These are phyloP conservation scores for Boechera divaricarpa DNA, from an alignment of 345 rosid genomes.

Conservation along the genomic window DNA sequence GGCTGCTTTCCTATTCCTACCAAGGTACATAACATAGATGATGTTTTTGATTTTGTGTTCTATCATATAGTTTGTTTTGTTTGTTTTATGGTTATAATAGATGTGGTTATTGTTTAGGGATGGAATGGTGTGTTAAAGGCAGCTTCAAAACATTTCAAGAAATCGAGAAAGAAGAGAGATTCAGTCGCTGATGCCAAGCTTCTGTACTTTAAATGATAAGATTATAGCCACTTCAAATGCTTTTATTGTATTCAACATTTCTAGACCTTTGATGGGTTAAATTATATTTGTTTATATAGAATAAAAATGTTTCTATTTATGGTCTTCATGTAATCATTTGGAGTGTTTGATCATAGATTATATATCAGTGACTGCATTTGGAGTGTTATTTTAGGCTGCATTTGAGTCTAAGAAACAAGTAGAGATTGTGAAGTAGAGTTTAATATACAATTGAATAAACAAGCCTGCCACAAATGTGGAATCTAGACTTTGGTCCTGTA, in stretches of 20 bases:
- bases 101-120: constrained; percentile 52
- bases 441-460: background rate
- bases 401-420: background rate
- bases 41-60: background rate
- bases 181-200: constrained; percentile 50
- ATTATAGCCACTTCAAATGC: background rate
- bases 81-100: background rate
- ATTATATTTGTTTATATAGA: background rate
- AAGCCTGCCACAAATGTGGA: constrained; percentile 14
- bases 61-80: background rate
- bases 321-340: constrained; percentile 4
- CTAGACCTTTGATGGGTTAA: background rate
- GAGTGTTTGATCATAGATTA: constrained; percentile 10
- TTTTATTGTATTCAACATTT: background rate
- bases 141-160: constrained; percentile 83
- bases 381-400: background rate
- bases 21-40: constrained; percentile 49
- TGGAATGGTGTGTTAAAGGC: constrained; percentile 75
- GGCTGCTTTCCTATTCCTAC: constrained; percentile 56
- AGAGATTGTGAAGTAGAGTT: constrained; percentile 18
- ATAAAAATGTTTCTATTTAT: background rate
- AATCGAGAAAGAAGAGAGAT: constrained; percentile 62
- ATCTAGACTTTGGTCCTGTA: background rate
- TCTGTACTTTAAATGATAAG: constrained; percentile 49
- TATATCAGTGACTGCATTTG: constrained; percentile 4